Evolutionary conservation across 2,329 filamentous ascomycete genomes (phyloP).

Genomic region (Didymella segeticola): DNA sequence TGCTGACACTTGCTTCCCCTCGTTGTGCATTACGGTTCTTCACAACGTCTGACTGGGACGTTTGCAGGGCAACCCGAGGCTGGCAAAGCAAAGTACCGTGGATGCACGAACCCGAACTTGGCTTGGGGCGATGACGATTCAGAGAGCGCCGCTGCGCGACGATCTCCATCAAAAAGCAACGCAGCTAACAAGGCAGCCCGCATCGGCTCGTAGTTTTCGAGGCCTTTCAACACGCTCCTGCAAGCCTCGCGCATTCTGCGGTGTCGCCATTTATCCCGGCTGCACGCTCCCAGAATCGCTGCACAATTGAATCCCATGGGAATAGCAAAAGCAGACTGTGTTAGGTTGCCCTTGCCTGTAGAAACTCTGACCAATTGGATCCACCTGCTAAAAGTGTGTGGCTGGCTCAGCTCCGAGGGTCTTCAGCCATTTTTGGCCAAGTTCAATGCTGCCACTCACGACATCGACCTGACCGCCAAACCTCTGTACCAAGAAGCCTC

Average conservation of each 20-base stretch:
- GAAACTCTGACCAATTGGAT: constrained; percentile 1
- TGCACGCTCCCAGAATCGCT: not conserved
- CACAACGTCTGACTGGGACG: not conserved
- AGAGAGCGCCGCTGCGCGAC: constrained; percentile 8
- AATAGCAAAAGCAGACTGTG: constrained; percentile 4
- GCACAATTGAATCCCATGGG: not conserved
- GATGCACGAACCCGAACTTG: constrained; percentile 9
- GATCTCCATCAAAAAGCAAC: constrained; percentile 18
- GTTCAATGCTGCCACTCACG: constrained; percentile 12
- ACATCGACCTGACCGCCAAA: constrained; percentile 16
- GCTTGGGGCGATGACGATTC: constrained; percentile 17
- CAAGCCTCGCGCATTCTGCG: not conserved
- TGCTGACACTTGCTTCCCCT: no score
- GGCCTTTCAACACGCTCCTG: not conserved
- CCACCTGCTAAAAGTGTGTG: constrained; percentile 1
- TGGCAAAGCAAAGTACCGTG: constrained; percentile 4
- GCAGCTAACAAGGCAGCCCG: constrained; percentile 7
- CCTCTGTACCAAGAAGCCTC: constrained; percentile 4
- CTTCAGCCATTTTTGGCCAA: constrained; percentile 6
- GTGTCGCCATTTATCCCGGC: not conserved
- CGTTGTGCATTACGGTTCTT: not conserved
- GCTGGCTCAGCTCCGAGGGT: constrained; percentile 11
- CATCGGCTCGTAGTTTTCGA: constrained; percentile 4
- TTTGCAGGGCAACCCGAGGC: not conserved
- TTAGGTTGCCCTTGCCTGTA: constrained; percentile 9